Evolutionary conservation across 129 eudicot species (phyloP).

Genomic region (Artemisia tridentata): DNA sequence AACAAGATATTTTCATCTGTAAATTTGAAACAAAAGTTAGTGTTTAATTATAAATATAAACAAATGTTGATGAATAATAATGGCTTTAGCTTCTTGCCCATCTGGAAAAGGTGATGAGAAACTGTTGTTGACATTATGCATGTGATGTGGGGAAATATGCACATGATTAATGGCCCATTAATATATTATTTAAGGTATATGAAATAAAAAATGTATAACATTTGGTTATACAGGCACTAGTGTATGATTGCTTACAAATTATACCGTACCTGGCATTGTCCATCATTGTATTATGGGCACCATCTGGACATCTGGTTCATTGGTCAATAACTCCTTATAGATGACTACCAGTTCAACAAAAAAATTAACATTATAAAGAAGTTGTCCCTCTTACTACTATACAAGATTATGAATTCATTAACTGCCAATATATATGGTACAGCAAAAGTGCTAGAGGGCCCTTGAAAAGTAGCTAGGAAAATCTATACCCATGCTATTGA

Average conservation of each 20-base stretch:
- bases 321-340: background rate
- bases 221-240: slow-evolving; percentile 4
- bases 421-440: no score
- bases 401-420: no score
- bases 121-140: slow-evolving; percentile 24
- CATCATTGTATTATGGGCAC: background rate
- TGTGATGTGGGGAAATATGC: slow-evolving; percentile 25
- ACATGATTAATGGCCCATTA: slow-evolving; percentile 24
- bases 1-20: no score
- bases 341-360: background rate
- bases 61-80: background rate
- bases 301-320: no score
- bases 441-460: no score
- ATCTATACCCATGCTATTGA: no score
- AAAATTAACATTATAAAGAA: background rate
- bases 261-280: slow-evolving; percentile 10
- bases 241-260: slow-evolving; percentile 15
- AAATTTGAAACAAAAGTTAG: no score
- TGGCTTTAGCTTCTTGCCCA: slow-evolving; percentile 8
- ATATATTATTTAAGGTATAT: slow-evolving; percentile 13
- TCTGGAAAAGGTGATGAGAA: background rate
- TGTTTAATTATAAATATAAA: no score
- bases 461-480: no score
- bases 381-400: no score
- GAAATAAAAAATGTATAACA: slow-evolving; percentile 13